Evolutionary conservation across 495 filamentous ascomycete genomes (phyloP).

Genomic region (Aspergillus asperescens): DNA sequence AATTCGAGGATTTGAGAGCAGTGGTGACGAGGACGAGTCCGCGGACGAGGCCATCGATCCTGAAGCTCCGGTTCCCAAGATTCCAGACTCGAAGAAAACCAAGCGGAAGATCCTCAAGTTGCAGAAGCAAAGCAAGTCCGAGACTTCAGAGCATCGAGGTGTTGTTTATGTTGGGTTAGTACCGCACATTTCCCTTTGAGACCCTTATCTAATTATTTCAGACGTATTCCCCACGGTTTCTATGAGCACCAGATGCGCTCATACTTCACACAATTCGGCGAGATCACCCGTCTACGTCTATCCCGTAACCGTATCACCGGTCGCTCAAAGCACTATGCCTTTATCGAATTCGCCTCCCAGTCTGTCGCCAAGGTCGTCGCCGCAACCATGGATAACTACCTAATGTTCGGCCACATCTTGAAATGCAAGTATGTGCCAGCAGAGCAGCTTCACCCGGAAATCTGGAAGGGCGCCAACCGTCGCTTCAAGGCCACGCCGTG

Average conservation of each 20-base stretch:
- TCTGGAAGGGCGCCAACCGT: constrained; percentile 84
- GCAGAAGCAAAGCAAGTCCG: constrained; percentile 33
- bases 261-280: constrained; percentile 95
- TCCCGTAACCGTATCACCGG: constrained; percentile 89
- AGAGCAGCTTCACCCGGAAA: constrained; percentile 68
- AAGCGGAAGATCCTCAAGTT: constrained; percentile 53
- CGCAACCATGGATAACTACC: constrained; percentile 95
- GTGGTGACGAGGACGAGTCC: constrained; percentile 55
- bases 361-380: constrained; percentile 84
- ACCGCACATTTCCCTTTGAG: not conserved
- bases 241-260: constrained; percentile 91
- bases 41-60: constrained; percentile 51
- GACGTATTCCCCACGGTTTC: constrained; percentile 89
- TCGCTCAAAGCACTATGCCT: constrained; percentile 83
- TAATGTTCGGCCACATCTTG: constrained; percentile 87
- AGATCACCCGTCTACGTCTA: constrained; percentile 72
- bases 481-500: constrained; percentile 84
- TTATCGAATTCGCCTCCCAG: constrained; percentile 76
- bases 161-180: constrained; percentile 75
- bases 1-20: constrained; percentile 77
- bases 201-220: constrained; percentile 12
- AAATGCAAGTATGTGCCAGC: constrained; percentile 73
- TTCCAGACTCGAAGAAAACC: constrained; percentile 61
- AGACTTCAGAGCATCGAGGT: constrained; percentile 53
- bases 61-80: constrained; percentile 51